Base-by-base conservation (phyloP, 306 rosid species). In the Cyamopsis tetragonoloba region DNA sequence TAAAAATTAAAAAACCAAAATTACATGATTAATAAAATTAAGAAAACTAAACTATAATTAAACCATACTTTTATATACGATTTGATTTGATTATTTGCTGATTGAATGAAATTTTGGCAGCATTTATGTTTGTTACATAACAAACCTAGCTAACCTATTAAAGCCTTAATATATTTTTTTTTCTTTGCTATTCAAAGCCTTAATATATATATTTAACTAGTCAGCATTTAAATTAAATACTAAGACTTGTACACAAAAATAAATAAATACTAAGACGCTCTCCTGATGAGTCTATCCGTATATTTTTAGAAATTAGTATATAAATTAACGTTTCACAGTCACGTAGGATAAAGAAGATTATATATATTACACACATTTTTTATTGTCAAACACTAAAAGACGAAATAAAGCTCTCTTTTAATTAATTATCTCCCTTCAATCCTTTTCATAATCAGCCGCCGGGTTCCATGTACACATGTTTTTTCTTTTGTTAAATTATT, bases 361-460 rank as follows among this genome's bases (percentile, higher is more conserved):
- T 31, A 49, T 10, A 58, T 49, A 54, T 42, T 49, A 51, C 68
- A 28, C 55, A 31, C 57, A 34, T 15, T 71, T 80, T 26, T 32
- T 65, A 65, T 56, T 22, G 66, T 66, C 34, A 70, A 72, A 64
- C 53, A 60, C 37, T 32, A 42, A 63, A 79, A 38, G 80, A 79
- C 83, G 50, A 75, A 80, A 42, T 17, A 70, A 60, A 75, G 47
- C 78, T 64, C 69, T 49, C 51, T 32, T 70, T 57, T n/a, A n/a
- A n/a, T 58, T 65, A 46, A 50, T 50, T 50, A 42, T 58, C 9
- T 61, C 44, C 4, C 4, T 72, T 51, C 53, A 37, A 12, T 62
- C 13, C 15, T 42, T 65, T 41, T 51, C 7, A 61, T 76, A 39
- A 66, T 32, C 69, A 71, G 81, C 81, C 76, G 81, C 76, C 81